Evolutionary conservation across 140 eudicot species (phyloP), one percentile per base, ranked within the genome.

Genomic region (Cichorium intybus): DNA sequence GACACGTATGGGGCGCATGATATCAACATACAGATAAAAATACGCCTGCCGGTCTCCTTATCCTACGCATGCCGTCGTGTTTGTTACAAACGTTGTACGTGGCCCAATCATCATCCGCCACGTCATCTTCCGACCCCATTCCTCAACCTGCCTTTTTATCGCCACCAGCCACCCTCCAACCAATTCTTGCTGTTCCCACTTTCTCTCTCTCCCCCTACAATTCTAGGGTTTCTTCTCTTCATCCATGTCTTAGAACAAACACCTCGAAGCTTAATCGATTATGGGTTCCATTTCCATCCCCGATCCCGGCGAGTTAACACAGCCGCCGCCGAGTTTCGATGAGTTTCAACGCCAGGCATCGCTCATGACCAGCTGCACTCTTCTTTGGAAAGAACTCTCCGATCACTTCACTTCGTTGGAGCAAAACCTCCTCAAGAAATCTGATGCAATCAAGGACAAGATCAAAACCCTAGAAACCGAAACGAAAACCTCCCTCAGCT

Each of bases 361-460:
- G 0, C 84, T 89, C 17, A 89, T 89, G 97, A 89, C 95, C 12
- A 84, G 87, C 83, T 91, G 97, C 79, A 91, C 97, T 6, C 96
- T 87, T 14, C 95, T 91, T 60, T 91, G 97, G 97, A 91, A 91
- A 49, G 97, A 91, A 46, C 96, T 91, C 49, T 82, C 96, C 61
- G 97, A 91, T 68, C 97, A 91, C 78, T 91, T 87, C 77, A 73
- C 88, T 4, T 54, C 87, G 2, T 79, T 91, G 18, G 97, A 91
- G 66, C 83, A 87, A 55, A 77, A 77, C 48, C 77, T 91, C 5
- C 37, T 57, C 24, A 66, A 50, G 60, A 87, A 87, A 60, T 80
- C 97, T 1, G 90, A 81, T 2, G 89, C 84, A 0, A 79, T 91
- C 2, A 82, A 80, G 27, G 77, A 74, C 31, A 88, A 91, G 64